phyloP scores from a whole-genome alignment of 306 rosid species.

The Inga leiocalycina region DNA sequence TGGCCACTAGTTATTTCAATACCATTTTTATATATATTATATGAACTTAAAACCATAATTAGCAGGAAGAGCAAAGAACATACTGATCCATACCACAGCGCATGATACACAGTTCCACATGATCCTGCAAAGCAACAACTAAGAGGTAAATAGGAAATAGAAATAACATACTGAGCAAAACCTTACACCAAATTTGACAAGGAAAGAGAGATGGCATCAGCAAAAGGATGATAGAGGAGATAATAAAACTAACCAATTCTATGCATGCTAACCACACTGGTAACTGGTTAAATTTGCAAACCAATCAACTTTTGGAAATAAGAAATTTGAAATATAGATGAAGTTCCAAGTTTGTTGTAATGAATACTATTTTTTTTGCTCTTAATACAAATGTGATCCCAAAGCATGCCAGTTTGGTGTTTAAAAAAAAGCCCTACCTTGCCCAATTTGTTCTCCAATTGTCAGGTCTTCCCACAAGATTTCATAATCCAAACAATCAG shows the following conservation, averaged over 20 bases:
- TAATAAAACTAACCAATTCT: slow-evolving; percentile 1
- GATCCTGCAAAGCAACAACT: slow-evolving; percentile 75
- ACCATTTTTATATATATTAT: slow-evolving; percentile 11
- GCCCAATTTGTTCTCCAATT: slow-evolving; percentile 94
- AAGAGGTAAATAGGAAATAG: slow-evolving; percentile 29
- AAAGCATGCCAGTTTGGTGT: slow-evolving; percentile 17
- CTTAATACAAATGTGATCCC: slow-evolving; percentile 16
- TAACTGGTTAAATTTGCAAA: slow-evolving; percentile 22
- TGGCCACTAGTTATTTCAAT: neutral
- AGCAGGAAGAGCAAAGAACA: slow-evolving; percentile 65
- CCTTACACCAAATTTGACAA: neutral
- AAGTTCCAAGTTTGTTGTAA: neutral
- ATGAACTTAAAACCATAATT: slow-evolving; percentile 36
- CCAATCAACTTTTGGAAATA: slow-evolving; percentile 2
- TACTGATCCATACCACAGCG: slow-evolving; percentile 99
- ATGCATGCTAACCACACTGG: slow-evolving; percentile 5
- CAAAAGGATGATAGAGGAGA: neutral
- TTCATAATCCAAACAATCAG: slow-evolving; percentile 92
- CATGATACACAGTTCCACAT: slow-evolving; percentile 98
- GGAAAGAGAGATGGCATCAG: neutral
- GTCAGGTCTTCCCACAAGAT: slow-evolving; percentile 96
- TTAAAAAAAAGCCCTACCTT: slow-evolving; percentile 57
- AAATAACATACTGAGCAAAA: slow-evolving; percentile 31
- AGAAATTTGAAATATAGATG: slow-evolving; percentile 9
- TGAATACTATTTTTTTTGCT: neutral